Base-by-base conservation (phyloP, 2,329 filamentous ascomycete genomes). In the Penicillium freii region DNA sequence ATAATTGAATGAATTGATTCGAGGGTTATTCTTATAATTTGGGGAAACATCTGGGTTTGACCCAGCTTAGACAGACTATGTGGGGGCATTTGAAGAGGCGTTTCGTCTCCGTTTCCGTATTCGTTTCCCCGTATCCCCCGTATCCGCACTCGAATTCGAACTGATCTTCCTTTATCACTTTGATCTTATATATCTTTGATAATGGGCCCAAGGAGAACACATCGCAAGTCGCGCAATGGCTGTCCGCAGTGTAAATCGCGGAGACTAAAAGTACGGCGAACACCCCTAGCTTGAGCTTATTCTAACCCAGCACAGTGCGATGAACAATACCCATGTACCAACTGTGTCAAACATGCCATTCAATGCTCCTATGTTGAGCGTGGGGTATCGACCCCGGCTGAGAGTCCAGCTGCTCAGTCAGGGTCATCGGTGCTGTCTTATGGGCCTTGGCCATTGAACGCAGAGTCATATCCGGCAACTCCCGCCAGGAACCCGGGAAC, bases 211-310 rank as follows among this genome's bases (percentile, higher is more conserved):
- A 62, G 67, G 9, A 62, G 68, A 53, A 56, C 65, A 11, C 68
- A 70, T 54, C 60, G 58, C 13, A 70, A 70, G 45, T 68, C 66
- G 3, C 65, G 68, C 8, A 69, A 70, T 44, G 68, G 68, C 2
- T 70, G 67, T 45, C 62, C 62, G 4, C 59, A 63, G 34, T 70
- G 68, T 47, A 70, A 70, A 31, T 21, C 42, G 5, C 54, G 67
- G 17, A 51, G 66, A 34, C 58, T 70, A 3, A 70, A 70, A 59
- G 67, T 67, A 42, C 9, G 23, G 10, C 7, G 15, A 31, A 17
- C 7, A 21, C 6, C 11, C 21, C 11, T 43, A 10, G 13, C 27
- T 27, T n/a, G 6, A 44, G 8, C 17, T 11, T 17, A 40, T 27
- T 31, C 54, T 60, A 31, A 60, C 39, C 9, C 9, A 17, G 4